These are phyloP conservation scores for Psidium friedrichsthalianum DNA, from an alignment of 345 rosid species.

Conservation along the genomic window DNA sequence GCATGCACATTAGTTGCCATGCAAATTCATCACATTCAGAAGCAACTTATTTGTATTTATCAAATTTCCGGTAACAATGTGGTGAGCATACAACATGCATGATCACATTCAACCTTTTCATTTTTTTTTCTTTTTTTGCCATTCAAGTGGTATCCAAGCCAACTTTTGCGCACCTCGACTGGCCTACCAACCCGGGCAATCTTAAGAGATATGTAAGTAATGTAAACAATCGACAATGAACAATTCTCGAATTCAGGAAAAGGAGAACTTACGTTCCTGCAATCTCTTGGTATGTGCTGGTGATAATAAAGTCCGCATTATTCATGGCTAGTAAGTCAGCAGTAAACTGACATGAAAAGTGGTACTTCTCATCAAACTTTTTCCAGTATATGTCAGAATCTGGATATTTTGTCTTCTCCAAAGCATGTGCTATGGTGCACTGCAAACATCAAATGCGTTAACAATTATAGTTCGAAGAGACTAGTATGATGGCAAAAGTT, in stretches of 20 bases:
- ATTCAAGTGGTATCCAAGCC: neutral
- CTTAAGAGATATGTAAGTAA: neutral
- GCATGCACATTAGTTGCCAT: neutral
- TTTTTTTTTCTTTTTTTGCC: neutral
- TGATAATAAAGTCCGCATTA: constrained; percentile 92
- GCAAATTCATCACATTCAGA: neutral
- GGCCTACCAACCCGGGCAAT: neutral
- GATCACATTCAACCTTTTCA: neutral
- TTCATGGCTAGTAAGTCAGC: constrained; percentile 98
- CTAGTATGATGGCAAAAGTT: neutral
- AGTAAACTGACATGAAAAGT: constrained; percentile 95
- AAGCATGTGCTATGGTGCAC: constrained; percentile 99
- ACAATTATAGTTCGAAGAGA: neutral
- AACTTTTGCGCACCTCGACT: neutral
- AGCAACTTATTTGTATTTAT: neutral
- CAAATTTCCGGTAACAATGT: neutral
- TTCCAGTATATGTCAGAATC: constrained; percentile 98
- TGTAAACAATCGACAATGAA: neutral
- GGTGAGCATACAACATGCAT: neutral
- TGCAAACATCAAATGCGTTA: constrained; percentile 12
- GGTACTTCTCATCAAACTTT: constrained; percentile 83
- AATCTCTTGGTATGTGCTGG: constrained; percentile 97
- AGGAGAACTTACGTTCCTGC: constrained; percentile 82
- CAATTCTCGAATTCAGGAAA: neutral
- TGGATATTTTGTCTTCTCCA: constrained; percentile 99